Evolutionary conservation across 2,329 filamentous ascomycete genomes (phyloP), one percentile per base, ranked within the genome.

Genomic region (Thyridium curvatum): DNA sequence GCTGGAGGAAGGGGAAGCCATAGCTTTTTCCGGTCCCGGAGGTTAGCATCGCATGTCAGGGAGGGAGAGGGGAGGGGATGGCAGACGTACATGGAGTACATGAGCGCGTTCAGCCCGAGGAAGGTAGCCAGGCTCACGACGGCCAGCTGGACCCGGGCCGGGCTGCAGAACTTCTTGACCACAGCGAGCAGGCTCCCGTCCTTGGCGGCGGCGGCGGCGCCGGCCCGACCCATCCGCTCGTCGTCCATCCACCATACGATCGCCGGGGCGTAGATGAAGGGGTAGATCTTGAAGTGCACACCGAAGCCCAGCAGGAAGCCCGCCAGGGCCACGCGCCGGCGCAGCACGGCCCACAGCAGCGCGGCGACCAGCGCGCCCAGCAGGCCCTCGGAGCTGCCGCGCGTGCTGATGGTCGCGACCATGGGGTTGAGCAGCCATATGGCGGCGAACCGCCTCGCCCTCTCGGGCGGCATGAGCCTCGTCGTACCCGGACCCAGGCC

Each of bases 201-300:
- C 14, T 9, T 35, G 7, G 30, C 21, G 14, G 21, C 4, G 7
- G 14, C 18, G 9, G 31, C 9, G 44, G 40, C 21, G 26, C 18
- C 28, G 18, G 13, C 7, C 14, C 46, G 48, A 8, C 54, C 50
- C 41, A 75, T 59, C 18, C 58, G 61, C 46, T 74, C 71, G 3
- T 64, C 65, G 48, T 86, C 84, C 65, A 91, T 78, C 83, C 83
- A 90, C 82, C 84, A 89, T 5, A 88, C 60, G 32, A 93, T 82
- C 3, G 84, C 81, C 0, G 82, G 78, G 2, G 86, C 91, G 61
- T 98, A 98, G 43, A 98, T 87, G 60, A 97, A 95, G 0, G 93
- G 93, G 54, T 98, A 98, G 44, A 98, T 97, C 71, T 98, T 98
- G 66, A 98, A 94, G 64, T 98, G 93, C 18, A 97, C 90, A 2